phyloP scores from a whole-genome alignment of 2,329 filamentous ascomycete species.

The Aurifilum marmelostoma region DNA sequence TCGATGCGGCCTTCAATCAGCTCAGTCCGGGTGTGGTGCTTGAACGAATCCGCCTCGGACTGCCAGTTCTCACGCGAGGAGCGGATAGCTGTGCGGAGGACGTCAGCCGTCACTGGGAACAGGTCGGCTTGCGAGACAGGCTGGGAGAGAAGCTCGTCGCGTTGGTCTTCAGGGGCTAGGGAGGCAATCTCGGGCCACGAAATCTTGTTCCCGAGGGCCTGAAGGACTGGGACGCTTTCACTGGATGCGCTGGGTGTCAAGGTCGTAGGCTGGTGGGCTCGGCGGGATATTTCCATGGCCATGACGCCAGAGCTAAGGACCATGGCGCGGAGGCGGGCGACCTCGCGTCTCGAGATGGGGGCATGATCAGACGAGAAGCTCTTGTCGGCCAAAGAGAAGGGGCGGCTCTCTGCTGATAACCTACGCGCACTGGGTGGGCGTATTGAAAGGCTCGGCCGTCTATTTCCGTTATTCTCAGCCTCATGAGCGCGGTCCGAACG shows the following conservation, averaged over 20 bases:
- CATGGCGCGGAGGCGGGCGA: slow-evolving; percentile 76
- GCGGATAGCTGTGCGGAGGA: slow-evolving; percentile 52
- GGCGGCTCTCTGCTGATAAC: slow-evolving; percentile 37
- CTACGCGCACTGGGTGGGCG: slow-evolving; percentile 30
- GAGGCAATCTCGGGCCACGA: slow-evolving; percentile 50
- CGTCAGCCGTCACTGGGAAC: slow-evolving; percentile 57
- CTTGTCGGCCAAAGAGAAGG: slow-evolving; percentile 57
- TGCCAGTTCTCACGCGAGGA: slow-evolving; percentile 59
- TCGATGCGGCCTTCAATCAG: slow-evolving; percentile 60
- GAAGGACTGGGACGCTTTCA: slow-evolving; percentile 33
- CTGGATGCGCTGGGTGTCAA: slow-evolving; percentile 39
- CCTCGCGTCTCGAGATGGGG: slow-evolving; percentile 69
- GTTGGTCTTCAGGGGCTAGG: slow-evolving; percentile 41
- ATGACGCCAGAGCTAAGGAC: slow-evolving; percentile 88
- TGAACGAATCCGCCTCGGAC: slow-evolving; percentile 62
- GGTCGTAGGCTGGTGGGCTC: slow-evolving; percentile 56
- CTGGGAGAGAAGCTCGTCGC: slow-evolving; percentile 38
- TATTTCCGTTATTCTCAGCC: slow-evolving; percentile 40
- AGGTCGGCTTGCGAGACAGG: slow-evolving; percentile 47
- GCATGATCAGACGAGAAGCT: slow-evolving; percentile 41
- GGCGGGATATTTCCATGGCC: slow-evolving; percentile 75
- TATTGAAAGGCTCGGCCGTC: slow-evolving; percentile 39
- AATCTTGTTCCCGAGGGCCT: slow-evolving; percentile 32
- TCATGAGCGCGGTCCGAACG: slow-evolving; percentile 37
- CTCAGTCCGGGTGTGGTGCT: slow-evolving; percentile 56